Evolutionary conservation across 2,329 filamentous ascomycete genomes (phyloP).

Genomic region (Xylaria sp.): DNA sequence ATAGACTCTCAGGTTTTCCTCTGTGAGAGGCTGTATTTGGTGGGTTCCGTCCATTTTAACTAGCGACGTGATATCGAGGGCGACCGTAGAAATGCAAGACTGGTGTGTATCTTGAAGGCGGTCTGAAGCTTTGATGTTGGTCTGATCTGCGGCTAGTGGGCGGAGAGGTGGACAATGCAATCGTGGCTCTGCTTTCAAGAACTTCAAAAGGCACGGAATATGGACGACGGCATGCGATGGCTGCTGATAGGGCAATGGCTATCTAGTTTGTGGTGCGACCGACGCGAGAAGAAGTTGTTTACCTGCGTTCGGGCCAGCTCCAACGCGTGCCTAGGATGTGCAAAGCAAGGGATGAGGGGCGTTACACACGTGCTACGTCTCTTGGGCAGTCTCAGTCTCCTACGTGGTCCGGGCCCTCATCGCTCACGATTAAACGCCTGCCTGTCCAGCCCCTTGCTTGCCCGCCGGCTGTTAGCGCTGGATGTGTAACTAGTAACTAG

Average conservation of each 20-base stretch:
- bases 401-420: not conserved
- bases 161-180: too few species aligned
- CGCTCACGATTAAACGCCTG: not conserved
- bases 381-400: not conserved
- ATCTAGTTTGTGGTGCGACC: too few species aligned
- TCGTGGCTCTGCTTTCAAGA: not conserved
- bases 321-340: not conserved
- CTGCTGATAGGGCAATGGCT: too few species aligned
- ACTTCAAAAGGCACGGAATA: not conserved
- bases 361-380: not conserved
- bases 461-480: not conserved
- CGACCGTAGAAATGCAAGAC: not conserved
- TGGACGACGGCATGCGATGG: not conserved
- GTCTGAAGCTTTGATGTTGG: not conserved
- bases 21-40: not conserved
- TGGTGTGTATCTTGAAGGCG: not conserved
- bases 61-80: not conserved
- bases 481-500: not conserved
- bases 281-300: not conserved
- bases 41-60: not conserved
- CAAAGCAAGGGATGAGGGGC: not conserved
- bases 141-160: not conserved
- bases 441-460: not conserved
- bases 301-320: not conserved
- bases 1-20: not conserved